phyloP scores from a whole-genome alignment of 768 basidiomycete genomes.

The Pholiota microspora region DNA sequence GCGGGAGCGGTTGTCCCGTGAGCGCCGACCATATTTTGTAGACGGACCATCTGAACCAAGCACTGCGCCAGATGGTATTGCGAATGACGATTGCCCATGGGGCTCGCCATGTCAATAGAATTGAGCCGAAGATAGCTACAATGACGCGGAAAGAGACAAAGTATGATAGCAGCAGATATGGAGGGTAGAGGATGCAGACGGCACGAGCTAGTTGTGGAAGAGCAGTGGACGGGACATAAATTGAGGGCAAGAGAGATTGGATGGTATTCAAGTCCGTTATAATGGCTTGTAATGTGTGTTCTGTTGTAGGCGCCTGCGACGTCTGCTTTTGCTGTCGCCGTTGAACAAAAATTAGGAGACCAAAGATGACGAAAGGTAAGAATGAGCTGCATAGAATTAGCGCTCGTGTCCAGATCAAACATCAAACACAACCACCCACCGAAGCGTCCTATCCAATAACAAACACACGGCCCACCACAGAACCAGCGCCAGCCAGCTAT shows the following conservation, averaged over 20 bases:
- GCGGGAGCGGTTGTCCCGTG: conserved; percentile 54
- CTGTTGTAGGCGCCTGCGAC: conserved; percentile 14
- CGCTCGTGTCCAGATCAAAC: background rate
- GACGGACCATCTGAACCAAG: conserved; percentile 62
- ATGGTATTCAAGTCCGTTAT: conserved; percentile 70
- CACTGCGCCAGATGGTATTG: conserved; percentile 57
- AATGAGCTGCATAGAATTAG: conserved; percentile 43
- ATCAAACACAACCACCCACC: too few relatives aligned
- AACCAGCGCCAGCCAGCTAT: conserved; percentile 65
- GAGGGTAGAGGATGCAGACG: conserved; percentile 52
- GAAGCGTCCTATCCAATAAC: conserved; percentile 45
- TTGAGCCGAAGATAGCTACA: conserved; percentile 55
- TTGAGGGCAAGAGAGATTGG: conserved; percentile 51
- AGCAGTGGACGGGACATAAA: conserved; percentile 29
- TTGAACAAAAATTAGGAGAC: conserved; percentile 22
- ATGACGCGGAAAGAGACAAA: conserved; percentile 62
- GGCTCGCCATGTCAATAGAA: conserved; percentile 61
- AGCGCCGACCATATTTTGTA: conserved; percentile 53
- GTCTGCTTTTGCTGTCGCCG: conserved; percentile 11
- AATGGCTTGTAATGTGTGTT: conserved; percentile 20
- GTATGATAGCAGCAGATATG: conserved; percentile 66
- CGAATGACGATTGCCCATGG: conserved; percentile 62
- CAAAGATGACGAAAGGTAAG: conserved; percentile 49
- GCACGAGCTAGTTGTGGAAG: conserved; percentile 49
- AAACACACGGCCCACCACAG: conserved; percentile 80